Base-by-base conservation (phyloP, 2,329 filamentous ascomycete genomes). In the Sporothrix protearum region DNA sequence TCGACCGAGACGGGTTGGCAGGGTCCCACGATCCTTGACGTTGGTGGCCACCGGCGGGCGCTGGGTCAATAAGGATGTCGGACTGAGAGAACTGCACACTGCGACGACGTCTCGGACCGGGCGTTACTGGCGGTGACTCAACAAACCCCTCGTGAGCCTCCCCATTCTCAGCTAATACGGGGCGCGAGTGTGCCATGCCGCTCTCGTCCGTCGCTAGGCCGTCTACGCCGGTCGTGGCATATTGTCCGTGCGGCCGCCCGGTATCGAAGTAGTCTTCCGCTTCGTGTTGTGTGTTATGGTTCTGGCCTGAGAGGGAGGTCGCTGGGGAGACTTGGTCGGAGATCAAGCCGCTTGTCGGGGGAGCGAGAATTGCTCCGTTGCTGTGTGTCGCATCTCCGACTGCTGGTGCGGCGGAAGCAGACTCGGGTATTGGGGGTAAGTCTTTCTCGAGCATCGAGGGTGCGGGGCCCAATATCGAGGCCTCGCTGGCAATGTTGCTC, bases 71-170 rank as follows among this genome's bases (percentile, higher is more conserved):
- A 74, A 78, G 82, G 36, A 81, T 80, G 67, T 88, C 84, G 16
- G 85, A 82, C 39, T 88, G 85, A 2, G 87, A 88, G 78, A 96
- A 96, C 76, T 96, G 92, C 3, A 96, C 92, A 78, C 91, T 95
- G 71, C 87, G 86, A 68, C 88, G 83, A 25, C 84, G 83, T 19
- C 36, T 22, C 6, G 14, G 68, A 6, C 71, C 69, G 1, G 74
- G 73, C 19, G 73, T 74, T 9, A 28, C 19, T 12, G 74, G 71
- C 1, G 73, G 70, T 5, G 74, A 71, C 28, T 71, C 73, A 9
- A 28, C 33, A 8, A 22, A 33, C 45, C 42, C 70, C 33, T 25
- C 70, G 30, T 39, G 69, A 5, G 39, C 66, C 7, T 28, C 22
- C 2, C n/a, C 55, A 22, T 14, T 53, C 1, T 28, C 63, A 19